These are phyloP conservation scores for Craterostigma plantagineum DNA, from an alignment of 257 asterid species.

Conservation along the genomic window DNA sequence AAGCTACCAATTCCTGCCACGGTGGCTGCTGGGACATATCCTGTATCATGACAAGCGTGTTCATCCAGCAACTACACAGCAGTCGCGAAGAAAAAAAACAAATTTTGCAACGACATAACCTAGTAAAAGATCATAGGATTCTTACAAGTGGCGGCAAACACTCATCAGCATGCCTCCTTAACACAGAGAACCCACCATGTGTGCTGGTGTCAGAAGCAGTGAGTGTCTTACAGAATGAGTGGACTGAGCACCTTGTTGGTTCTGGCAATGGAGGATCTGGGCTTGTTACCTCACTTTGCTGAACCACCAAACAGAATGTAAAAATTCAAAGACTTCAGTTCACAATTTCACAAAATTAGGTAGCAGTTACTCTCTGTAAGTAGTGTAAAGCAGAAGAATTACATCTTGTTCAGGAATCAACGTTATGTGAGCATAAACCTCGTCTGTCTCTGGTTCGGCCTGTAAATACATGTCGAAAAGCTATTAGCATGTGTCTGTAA, in stretches of 20 bases:
- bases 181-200: constrained; percentile 96
- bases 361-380: too few relatives aligned
- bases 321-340: not conserved
- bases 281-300: constrained; percentile 63
- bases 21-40: constrained; percentile 99
- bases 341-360: too few relatives aligned
- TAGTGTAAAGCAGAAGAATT: constrained; percentile 5
- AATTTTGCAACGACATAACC: not conserved
- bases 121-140: constrained; percentile 5
- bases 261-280: constrained; percentile 73
- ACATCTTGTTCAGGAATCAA: constrained; percentile 75
- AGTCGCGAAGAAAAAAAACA: too few relatives aligned
- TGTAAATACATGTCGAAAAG: constrained; percentile 12
- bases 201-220: constrained; percentile 99
- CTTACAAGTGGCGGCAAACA: constrained; percentile 85
- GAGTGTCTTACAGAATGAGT: constrained; percentile 88
- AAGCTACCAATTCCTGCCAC: constrained; percentile 88
- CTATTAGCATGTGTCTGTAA: too few relatives aligned
- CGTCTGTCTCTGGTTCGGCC: constrained; percentile 92
- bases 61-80: not conserved
- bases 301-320: constrained; percentile 14
- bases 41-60: constrained; percentile 22
- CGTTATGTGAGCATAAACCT: constrained; percentile 83
- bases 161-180: constrained; percentile 95
- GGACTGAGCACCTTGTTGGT: constrained; percentile 54